These are phyloP conservation scores for Ophiobolus disseminans DNA, from an alignment of 2,329 filamentous ascomycete genomes.

Conservation along the genomic window DNA sequence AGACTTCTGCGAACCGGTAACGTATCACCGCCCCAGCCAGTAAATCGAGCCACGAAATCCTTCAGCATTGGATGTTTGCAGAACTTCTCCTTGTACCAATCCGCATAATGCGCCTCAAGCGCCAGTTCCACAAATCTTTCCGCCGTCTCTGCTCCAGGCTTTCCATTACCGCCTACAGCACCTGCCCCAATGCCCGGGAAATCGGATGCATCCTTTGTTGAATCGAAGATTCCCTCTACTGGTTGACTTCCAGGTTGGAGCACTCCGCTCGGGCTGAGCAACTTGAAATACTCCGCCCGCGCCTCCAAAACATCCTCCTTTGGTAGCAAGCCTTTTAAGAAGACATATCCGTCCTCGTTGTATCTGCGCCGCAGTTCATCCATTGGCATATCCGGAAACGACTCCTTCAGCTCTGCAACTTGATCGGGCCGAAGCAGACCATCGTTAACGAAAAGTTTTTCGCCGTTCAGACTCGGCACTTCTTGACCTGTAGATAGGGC, in stretches of 20 bases:
- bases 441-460: slow-evolving; percentile 54
- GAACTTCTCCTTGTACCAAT: slow-evolving; percentile 59
- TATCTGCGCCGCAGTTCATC: slow-evolving; percentile 58
- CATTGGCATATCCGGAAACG: slow-evolving; percentile 54
- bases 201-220: slow-evolving; percentile 50
- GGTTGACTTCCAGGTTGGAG: slow-evolving; percentile 61
- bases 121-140: slow-evolving; percentile 59
- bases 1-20: slow-evolving; percentile 58
- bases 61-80: slow-evolving; percentile 60
- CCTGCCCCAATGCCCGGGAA: slow-evolving; percentile 64
- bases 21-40: slow-evolving; percentile 60
- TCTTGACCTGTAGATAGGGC: slow-evolving; percentile 34
- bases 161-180: slow-evolving; percentile 52
- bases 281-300: slow-evolving; percentile 61
- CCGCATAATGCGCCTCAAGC: slow-evolving; percentile 59
- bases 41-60: slow-evolving; percentile 60
- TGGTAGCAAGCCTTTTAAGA: slow-evolving; percentile 63
- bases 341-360: slow-evolving; percentile 61
- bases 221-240: slow-evolving; percentile 63
- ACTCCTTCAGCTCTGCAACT: slow-evolving; percentile 52
- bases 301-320: slow-evolving; percentile 60
- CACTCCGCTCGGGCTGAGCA: slow-evolving; percentile 63
- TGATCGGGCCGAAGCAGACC: slow-evolving; percentile 56
- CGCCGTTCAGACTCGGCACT: slow-evolving; percentile 30
- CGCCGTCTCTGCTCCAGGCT: slow-evolving; percentile 53